Evolutionary conservation across 768 basidiomycete genomes (phyloP).

Genomic region (Macrolepiota fuliginosa): DNA sequence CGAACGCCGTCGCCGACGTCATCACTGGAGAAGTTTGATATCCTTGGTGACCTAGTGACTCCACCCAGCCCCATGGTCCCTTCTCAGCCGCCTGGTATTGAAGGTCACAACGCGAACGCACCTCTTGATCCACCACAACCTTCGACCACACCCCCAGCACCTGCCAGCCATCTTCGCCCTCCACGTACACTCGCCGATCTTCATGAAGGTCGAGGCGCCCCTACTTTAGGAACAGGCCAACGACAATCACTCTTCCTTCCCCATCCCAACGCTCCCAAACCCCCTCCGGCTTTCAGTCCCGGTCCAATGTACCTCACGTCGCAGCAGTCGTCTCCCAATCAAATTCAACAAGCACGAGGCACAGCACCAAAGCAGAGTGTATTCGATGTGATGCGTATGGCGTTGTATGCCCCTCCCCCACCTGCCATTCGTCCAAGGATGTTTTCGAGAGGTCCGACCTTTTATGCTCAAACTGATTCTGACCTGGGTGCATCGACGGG

Average conservation of each 20-base stretch:
- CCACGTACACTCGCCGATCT: conserved; percentile 27
- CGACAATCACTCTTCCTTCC: conserved; percentile 41
- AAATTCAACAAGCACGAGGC: conserved; percentile 6
- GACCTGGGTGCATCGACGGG: conserved; percentile 49
- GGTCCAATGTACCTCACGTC: conserved; percentile 58
- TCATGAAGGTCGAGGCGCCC: conserved; percentile 25
- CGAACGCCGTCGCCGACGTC: conserved; percentile 24
- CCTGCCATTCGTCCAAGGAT: neutral
- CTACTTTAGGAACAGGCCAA: conserved; percentile 26
- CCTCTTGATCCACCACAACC: neutral
- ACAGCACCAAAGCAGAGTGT: neutral
- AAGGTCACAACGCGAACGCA: neutral
- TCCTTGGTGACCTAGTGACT: neutral
- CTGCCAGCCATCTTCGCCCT: conserved; percentile 7
- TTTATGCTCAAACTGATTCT: conserved; percentile 55
- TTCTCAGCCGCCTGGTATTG: conserved; percentile 16
- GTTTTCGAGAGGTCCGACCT: conserved; percentile 41
- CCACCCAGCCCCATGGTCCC: conserved; percentile 18
- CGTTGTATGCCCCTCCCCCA: conserved; percentile 1
- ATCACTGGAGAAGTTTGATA: neutral
- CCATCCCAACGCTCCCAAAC: conserved; percentile 45
- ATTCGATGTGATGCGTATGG: conserved; percentile 1
- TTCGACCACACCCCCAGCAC: conserved; percentile 1
- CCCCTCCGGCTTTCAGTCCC: conserved; percentile 30
- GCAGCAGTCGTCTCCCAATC: conserved; percentile 19